These are phyloP conservation scores for Aureobasidium mangrovei DNA, from an alignment of 2,329 filamentous ascomycete species.

Conservation along the genomic window DNA sequence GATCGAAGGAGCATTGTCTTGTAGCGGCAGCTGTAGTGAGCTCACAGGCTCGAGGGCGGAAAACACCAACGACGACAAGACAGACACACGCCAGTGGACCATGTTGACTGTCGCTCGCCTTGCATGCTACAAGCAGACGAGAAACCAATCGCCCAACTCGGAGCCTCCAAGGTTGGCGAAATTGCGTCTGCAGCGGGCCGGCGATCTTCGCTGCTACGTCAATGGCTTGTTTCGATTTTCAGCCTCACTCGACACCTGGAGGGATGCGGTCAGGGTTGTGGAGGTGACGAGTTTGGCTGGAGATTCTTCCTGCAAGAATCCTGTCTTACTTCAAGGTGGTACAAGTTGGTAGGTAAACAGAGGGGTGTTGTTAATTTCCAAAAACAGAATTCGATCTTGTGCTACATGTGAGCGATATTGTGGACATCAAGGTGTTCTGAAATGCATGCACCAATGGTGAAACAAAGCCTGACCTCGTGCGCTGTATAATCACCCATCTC, in stretches of 20 bases:
- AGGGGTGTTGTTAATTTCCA: too few relatives aligned
- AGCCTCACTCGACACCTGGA: too few relatives aligned
- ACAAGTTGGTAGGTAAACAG: too few relatives aligned
- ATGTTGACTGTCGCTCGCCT: background rate
- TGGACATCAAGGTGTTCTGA: background rate
- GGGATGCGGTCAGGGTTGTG: too few relatives aligned
- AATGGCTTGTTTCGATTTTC: background rate
- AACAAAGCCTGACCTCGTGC: background rate
- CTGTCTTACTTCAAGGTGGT: too few relatives aligned
- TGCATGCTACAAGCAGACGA: slow-evolving; percentile 3
- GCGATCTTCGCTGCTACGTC: slow-evolving; percentile 3
- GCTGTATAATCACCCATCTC: background rate
- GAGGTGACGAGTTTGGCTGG: too few relatives aligned
- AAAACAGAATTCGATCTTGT: background rate
- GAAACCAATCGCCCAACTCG: background rate
- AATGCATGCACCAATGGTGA: background rate
- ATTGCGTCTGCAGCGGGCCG: slow-evolving; percentile 5
- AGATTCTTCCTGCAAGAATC: too few relatives aligned
- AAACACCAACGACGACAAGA: background rate
- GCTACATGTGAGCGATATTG: background rate
- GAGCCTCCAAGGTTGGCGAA: background rate
- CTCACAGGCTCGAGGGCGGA: background rate
- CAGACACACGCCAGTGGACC: background rate
- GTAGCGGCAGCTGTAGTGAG: slow-evolving; percentile 10
- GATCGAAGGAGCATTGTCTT: slow-evolving; percentile 8